These are phyloP conservation scores for Thelonectria rubi DNA, from an alignment of 2,329 filamentous ascomycete genomes.

Conservation along the genomic window DNA sequence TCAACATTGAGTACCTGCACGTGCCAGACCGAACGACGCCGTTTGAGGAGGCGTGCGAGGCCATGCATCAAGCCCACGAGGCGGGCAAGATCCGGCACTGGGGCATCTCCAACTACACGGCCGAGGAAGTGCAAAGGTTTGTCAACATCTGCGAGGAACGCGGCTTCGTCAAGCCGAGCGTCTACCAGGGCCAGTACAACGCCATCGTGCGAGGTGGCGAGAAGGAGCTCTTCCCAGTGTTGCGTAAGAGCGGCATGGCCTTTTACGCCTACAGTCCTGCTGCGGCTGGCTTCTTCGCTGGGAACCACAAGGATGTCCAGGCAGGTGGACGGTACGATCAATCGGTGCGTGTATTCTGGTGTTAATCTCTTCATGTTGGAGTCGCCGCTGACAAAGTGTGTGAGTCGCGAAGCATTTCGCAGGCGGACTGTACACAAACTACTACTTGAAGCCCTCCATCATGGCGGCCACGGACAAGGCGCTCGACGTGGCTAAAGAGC, in stretches of 20 bases:
- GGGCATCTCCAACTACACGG: conserved; percentile 57
- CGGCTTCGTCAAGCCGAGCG: conserved; percentile 52
- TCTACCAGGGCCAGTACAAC: conserved; percentile 61
- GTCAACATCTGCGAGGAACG: conserved; percentile 53
- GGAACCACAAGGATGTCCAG: conserved; percentile 34
- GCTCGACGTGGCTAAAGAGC: conserved; percentile 39
- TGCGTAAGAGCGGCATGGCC: conserved; percentile 52
- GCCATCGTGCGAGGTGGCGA: conserved; percentile 54
- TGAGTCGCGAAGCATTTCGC: conserved; percentile 9
- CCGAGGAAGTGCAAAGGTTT: conserved; percentile 54
- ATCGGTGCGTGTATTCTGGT: conserved; percentile 31
- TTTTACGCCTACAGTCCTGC: conserved; percentile 54
- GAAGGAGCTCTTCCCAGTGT: conserved; percentile 51
- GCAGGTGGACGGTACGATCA: conserved; percentile 39
- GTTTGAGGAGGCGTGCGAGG: conserved; percentile 51
- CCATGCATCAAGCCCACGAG: conserved; percentile 52
- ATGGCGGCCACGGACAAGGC: conserved; percentile 41
- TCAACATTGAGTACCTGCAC: conserved; percentile 37
- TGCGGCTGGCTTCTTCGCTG: conserved; percentile 39
- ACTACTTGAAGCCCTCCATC: conserved; percentile 44
- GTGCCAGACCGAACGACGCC: conserved; percentile 51
- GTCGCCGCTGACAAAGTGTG: no score
- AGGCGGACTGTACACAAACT: conserved; percentile 38
- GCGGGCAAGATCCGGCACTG: conserved; percentile 56
- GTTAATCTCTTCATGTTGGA: no score